A percentile compares a stretch with the other conserved stretches of the same genome.
Evolutionary conservation across 495 filamentous ascomycete genomes (phyloP).

Genomic region (Friedmanniomyces simplex): DNA sequence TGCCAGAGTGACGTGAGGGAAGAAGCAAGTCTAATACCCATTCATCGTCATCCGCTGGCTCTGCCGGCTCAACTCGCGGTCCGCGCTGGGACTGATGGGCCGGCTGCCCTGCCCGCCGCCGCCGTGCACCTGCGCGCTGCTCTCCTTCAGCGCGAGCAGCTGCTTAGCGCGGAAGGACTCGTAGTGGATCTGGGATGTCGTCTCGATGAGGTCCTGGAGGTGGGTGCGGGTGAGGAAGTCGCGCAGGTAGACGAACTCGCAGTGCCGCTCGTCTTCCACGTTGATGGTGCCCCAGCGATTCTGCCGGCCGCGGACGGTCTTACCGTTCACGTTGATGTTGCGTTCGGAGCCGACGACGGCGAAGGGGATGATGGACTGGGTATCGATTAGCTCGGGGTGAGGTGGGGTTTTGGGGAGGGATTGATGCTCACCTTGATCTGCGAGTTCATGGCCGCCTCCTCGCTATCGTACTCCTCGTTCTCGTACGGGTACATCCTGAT

Average conservation of each 20-base stretch:
- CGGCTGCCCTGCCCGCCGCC: constrained; percentile 41
- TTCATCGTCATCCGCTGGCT: constrained; percentile 97
- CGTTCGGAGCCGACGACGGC: constrained; percentile 97
- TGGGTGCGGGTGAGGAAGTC: constrained; percentile 97
- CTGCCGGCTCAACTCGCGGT: constrained; percentile 90
- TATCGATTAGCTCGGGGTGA: not conserved
- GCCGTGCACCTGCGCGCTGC: constrained; percentile 69
- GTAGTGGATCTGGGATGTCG: constrained; percentile 99
- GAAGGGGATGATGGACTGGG: constrained; percentile 86
- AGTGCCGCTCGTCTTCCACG: constrained; percentile 98
- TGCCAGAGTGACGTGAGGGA: not conserved
- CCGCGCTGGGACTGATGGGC: constrained; percentile 88
- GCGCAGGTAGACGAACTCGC: constrained; percentile 95
- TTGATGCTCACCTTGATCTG: constrained; percentile 73
- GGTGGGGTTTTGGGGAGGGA: not conserved
- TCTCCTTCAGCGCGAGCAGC: constrained; percentile 93
- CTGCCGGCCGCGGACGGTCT: constrained; percentile 94
- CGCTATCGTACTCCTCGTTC: constrained; percentile 95
- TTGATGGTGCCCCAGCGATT: constrained; percentile 99
- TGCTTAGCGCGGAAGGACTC: constrained; percentile 99
- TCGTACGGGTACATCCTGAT: constrained; percentile 99
- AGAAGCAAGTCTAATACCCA: constrained; percentile 55
- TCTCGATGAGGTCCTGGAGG: constrained; percentile 95
- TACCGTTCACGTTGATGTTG: constrained; percentile 92
- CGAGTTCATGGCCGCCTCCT: constrained; percentile 85